These are phyloP conservation scores for Aspergillus sp. DNA, from an alignment of 2,329 filamentous ascomycete genomes.

Conservation along the genomic window DNA sequence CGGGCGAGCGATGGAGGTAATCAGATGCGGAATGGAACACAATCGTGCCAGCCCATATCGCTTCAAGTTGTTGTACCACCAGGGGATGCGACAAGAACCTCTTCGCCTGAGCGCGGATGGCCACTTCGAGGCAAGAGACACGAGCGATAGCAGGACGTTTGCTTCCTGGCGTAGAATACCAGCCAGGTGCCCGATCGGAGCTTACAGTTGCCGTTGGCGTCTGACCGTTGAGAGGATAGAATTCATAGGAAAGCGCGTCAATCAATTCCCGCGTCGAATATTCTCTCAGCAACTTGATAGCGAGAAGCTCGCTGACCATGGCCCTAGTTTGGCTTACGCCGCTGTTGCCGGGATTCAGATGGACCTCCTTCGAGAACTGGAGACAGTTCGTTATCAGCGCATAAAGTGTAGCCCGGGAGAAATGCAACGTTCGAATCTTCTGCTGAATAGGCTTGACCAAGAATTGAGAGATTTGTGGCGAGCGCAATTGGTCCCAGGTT, in stretches of 20 bases:
- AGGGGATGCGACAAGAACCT: conserved; percentile 88
- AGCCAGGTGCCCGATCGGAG: conserved; percentile 37
- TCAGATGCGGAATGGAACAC: conserved; percentile 91
- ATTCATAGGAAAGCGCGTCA: conserved; percentile 92
- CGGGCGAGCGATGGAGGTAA: conserved; percentile 69
- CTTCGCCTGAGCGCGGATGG: conserved; percentile 89
- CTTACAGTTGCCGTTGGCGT: conserved; percentile 49
- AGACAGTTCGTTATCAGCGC: conserved; percentile 91
- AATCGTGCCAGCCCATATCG: conserved; percentile 94
- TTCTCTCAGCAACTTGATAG: conserved; percentile 86
- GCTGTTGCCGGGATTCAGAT: conserved; percentile 78
- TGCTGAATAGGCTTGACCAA: conserved; percentile 93
- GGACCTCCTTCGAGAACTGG: conserved; percentile 86
- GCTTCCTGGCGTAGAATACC: conserved; percentile 39
- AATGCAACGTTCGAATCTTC: conserved; percentile 79
- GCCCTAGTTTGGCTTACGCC: conserved; percentile 82
- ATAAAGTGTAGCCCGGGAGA: conserved; percentile 83
- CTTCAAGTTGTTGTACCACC: conserved; percentile 92
- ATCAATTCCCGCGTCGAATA: conserved; percentile 88
- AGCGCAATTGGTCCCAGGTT: conserved; percentile 91
- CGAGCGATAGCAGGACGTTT: conserved; percentile 65
- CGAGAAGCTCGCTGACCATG: conserved; percentile 85
- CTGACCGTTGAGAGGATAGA: conserved; percentile 85
- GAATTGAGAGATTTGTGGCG: conserved; percentile 95
- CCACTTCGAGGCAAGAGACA: conserved; percentile 88